Percentiles rank a stretch among this genome's conserved stretches.
These are phyloP conservation scores for Candida sanyaensis DNA, from an alignment of 1,139 yeast species.

Conservation along the genomic window DNA sequence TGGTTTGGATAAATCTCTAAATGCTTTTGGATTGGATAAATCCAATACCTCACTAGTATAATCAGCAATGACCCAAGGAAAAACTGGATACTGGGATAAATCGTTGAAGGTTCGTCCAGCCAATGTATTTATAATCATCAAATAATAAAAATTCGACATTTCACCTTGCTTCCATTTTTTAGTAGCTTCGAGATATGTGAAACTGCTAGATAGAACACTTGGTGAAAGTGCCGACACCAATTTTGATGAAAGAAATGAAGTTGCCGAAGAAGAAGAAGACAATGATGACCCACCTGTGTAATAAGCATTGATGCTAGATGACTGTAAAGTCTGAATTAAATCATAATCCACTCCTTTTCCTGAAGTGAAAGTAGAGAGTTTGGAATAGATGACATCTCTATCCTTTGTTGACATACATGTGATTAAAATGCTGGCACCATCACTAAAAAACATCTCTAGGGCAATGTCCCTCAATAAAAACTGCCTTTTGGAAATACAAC, in stretches of 20 bases:
- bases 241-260: slow-evolving; percentile 31
- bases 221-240: slow-evolving; percentile 39
- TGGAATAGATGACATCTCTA: slow-evolving; percentile 57
- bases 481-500: slow-evolving; percentile 69
- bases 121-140: slow-evolving; percentile 74
- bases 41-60: slow-evolving; percentile 68
- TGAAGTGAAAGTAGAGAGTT: slow-evolving; percentile 47
- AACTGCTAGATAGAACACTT: slow-evolving; percentile 12
- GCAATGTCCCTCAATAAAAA: slow-evolving; percentile 79
- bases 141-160: slow-evolving; percentile 76
- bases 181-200: slow-evolving; percentile 53
- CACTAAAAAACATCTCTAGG: slow-evolving; percentile 69
- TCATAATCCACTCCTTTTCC: slow-evolving; percentile 53
- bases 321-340: slow-evolving; percentile 50
- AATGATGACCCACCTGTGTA: neutral
- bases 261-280: slow-evolving; percentile 2
- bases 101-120: slow-evolving; percentile 90
- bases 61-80: slow-evolving; percentile 88
- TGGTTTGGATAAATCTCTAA: slow-evolving; percentile 77
- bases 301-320: slow-evolving; percentile 41
- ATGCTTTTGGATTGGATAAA: slow-evolving; percentile 57
- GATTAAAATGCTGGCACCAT: slow-evolving; percentile 67
- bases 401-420: slow-evolving; percentile 54
- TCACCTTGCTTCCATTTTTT: slow-evolving; percentile 74
- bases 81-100: slow-evolving; percentile 84